Base-by-base conservation (phyloP, 2,329 filamentous ascomycete genomes). In the Ampelomyces quisqualis region DNA sequence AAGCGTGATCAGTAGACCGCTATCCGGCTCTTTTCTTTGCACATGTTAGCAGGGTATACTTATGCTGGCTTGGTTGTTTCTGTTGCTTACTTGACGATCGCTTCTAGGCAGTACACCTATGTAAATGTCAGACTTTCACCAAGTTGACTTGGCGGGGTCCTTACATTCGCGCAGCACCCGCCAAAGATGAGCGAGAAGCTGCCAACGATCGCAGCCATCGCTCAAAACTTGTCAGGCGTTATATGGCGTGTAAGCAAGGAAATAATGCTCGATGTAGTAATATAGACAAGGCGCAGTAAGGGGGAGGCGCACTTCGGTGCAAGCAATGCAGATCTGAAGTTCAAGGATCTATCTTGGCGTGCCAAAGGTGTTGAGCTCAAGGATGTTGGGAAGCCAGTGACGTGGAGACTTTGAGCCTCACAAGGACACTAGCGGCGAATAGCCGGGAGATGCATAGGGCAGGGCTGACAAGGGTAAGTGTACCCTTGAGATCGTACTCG, bases 91-190 rank as follows among this genome's bases (percentile, higher is more conserved):
- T 93, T 94, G 64, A 98, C 83, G 58, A 97, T 95, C 32, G 88
- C 87, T 70, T 98, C 93, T 41, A 98, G 77, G 27, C 91, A 89
- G 71, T 95, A 97, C n/a, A 96, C 89, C 84, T 95, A 49, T 22
- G 52, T 3, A 65, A 7, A 14, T 46, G 22, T 61, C 33, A 57
- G 51, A 10, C 30, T 18, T 5, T 17, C 27, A 8, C 20, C 9
- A 13, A 22, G 17, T 2, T 23, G 19, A 27, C 15, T 35, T 34
- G 18, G 14, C 27, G 3, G 1, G 6, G 21, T 13, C 27, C 82
- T 70, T 74, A 90, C 90, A 77, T 95, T 95, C 23, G 88, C 89
- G 72, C 90, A 95, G 65, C 90, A 95, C 20, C 93, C 93, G 36
- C 93, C 93, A 68, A 98, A 96, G 45, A 98, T 97, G 53, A 97